Base-by-base conservation (phyloP, 2,329 filamentous ascomycete species). In the Pyrenochaeta sp. region DNA sequence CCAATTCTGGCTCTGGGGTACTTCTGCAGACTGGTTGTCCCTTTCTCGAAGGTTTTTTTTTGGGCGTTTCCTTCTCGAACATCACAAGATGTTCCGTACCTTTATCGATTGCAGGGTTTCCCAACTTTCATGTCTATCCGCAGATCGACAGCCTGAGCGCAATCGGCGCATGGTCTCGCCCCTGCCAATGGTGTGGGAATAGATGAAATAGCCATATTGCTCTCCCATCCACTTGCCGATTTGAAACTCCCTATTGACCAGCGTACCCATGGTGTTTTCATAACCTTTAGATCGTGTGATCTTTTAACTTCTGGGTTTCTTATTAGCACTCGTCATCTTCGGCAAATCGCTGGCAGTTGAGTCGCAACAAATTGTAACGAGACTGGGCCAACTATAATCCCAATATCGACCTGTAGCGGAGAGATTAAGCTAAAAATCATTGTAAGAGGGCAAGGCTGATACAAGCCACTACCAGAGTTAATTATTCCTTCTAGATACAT, bases 171-270 rank as follows among this genome's bases (percentile, higher is more conserved):
- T 31, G 18, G 7, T 31, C 15, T 35, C 20, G 14, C 27, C 33
- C 37, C 45, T 40, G 41, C 48, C 48, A 45, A 31, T 44, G 30
- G 43, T 32, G 21, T 17, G 37, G 32, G 23, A 27, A 39, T 47
- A 52, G 44, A 52, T 52, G 49, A 52, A 52, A 32, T 51, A 45
- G 3, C 48, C 44, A 52, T 52, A 52, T 52, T 52, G 40, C 31
- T 12, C 23, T 47, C 17, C 21, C 49, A 35, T 30, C 27, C 18
- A 21, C 27, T n/a, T 42, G 21, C 40, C 40, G 40, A 30, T 23
- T 18, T 32, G 33, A 45, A 21, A 31, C 41, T 23, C 37, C 15
- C 36, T 32, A 36, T 40, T 40, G 42, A 45, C 33, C 48, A 15
- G 33, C 42, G 14, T 36, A 27, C 17, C 32, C 41, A 15, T 35